phyloP scores from a whole-genome alignment of 2,329 filamentous ascomycete genomes.

The Ceratocystis lukuohia region DNA sequence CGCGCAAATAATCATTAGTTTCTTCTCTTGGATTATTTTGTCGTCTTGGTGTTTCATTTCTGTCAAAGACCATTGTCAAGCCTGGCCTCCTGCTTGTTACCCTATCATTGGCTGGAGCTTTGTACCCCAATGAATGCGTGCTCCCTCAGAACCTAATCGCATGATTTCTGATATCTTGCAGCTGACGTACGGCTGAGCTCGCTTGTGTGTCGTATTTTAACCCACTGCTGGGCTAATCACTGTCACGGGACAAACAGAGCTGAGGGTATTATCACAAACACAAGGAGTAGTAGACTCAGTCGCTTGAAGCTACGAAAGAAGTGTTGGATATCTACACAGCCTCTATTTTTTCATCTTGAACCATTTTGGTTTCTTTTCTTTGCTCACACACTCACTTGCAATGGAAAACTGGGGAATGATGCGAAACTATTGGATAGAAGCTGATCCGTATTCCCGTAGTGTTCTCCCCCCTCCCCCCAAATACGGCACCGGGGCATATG shows the following conservation, averaged over 20 bases:
- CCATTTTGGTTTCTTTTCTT: background rate
- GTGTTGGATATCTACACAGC: background rate
- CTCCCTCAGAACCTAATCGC: background rate
- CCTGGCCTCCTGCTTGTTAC: background rate
- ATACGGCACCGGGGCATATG: slow-evolving; percentile 64
- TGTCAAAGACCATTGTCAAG: background rate
- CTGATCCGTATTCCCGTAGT: slow-evolving; percentile 31
- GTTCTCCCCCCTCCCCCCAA: slow-evolving; percentile 77
- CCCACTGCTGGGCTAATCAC: background rate
- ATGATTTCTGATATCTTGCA: slow-evolving; percentile 1
- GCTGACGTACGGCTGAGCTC: background rate
- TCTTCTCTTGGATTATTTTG: background rate
- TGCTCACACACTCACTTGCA: background rate
- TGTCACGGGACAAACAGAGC: background rate
- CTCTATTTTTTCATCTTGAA: background rate
- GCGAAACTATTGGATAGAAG: slow-evolving; percentile 16
- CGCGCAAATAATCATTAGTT: background rate
- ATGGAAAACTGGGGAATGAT: slow-evolving; percentile 18
- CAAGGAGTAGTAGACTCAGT: background rate
- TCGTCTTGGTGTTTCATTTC: background rate
- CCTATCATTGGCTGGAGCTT: slow-evolving; percentile 4
- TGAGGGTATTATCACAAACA: background rate
- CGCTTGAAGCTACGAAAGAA: background rate
- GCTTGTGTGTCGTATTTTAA: background rate
- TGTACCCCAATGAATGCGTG: slow-evolving; percentile 7